phyloP scores from a whole-genome alignment of 768 basidiomycete genomes.

The Pulveroboletus sp. region DNA sequence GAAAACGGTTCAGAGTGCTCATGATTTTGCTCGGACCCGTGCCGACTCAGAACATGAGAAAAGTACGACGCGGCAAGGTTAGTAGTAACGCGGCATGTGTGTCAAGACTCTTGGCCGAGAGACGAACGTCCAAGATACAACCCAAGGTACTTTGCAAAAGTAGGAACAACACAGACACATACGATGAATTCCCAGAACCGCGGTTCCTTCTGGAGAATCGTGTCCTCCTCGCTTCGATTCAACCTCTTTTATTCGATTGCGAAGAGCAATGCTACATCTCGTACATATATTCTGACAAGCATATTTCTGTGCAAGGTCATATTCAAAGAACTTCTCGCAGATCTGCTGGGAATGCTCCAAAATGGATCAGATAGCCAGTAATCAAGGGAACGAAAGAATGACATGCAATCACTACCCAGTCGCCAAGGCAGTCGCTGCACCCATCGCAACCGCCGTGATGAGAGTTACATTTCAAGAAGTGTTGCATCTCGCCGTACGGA shows the following conservation, averaged over 20 bases:
- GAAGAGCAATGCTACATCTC: conserved; percentile 87
- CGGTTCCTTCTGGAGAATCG: conserved; percentile 31
- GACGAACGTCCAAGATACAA: no score
- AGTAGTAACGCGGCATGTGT: no score
- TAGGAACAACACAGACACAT: no score
- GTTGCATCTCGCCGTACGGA: conserved; percentile 98
- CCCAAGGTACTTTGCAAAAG: no score
- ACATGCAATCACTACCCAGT: conserved; percentile 74
- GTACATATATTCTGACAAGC: conserved; percentile 95
- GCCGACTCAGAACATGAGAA: no score
- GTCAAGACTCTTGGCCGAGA: no score
- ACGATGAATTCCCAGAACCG: conserved; percentile 13
- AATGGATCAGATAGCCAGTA: conserved; percentile 34
- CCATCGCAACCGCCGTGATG: conserved; percentile 94
- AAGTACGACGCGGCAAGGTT: no score
- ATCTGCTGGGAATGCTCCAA: conserved; percentile 76
- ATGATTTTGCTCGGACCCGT: no score
- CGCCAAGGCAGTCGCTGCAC: conserved; percentile 96
- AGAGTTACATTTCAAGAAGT: conserved; percentile 91
- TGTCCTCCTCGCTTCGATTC: conserved; percentile 32
- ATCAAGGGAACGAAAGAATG: conserved; percentile 1
- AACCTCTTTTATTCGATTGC: conserved; percentile 62
- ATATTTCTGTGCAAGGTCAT: conserved; percentile 76
- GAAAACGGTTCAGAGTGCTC: no score
- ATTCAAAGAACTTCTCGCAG: conserved; percentile 77